A percentile compares a stretch with the other conserved stretches of the same genome.
Evolutionary conservation across 2,329 filamentous ascomycete genomes (phyloP).

Genomic region (Fusarium kyushuense): DNA sequence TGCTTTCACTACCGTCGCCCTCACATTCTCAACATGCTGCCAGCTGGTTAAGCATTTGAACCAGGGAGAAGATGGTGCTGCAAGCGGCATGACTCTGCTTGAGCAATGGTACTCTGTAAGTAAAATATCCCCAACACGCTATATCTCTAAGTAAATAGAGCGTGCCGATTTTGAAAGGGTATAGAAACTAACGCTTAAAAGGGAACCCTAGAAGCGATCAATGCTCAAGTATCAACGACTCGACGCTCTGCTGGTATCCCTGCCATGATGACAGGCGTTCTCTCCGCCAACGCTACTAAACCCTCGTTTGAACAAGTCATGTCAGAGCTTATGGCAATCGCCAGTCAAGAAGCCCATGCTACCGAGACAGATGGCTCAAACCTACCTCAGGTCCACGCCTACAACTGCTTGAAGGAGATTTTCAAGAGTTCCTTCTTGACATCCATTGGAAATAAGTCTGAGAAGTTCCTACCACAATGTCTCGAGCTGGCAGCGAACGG

Average conservation of each 20-base stretch:
- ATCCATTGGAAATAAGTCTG: constrained; percentile 77
- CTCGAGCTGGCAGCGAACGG: constrained; percentile 84
- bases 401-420: constrained; percentile 93
- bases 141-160: neutral
- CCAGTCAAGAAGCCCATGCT: constrained; percentile 63
- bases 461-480: constrained; percentile 78
- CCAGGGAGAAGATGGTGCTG: constrained; percentile 46
- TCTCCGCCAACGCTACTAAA: constrained; percentile 71
- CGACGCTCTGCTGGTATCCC: constrained; percentile 93
- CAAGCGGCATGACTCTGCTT: constrained; percentile 61
- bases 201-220: constrained; percentile 77
- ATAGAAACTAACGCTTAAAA: constrained; percentile 48
- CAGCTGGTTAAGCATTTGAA: constrained; percentile 67
- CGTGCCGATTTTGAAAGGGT: neutral
- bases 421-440: constrained; percentile 86
- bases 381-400: constrained; percentile 90
- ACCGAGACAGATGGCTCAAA: constrained; percentile 72
- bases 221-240: constrained; percentile 83
- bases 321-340: constrained; percentile 69
- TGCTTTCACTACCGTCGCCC: constrained; percentile 91
- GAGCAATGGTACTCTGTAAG: constrained; percentile 77
- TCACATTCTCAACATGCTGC: constrained; percentile 87
- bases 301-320: constrained; percentile 76
- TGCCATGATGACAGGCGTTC: constrained; percentile 83
- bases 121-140: neutral